These are phyloP conservation scores for Encephalitozoon intestinalis DNA, from an alignment of 371 early-diverging fungal genomes.

Conservation along the genomic window DNA sequence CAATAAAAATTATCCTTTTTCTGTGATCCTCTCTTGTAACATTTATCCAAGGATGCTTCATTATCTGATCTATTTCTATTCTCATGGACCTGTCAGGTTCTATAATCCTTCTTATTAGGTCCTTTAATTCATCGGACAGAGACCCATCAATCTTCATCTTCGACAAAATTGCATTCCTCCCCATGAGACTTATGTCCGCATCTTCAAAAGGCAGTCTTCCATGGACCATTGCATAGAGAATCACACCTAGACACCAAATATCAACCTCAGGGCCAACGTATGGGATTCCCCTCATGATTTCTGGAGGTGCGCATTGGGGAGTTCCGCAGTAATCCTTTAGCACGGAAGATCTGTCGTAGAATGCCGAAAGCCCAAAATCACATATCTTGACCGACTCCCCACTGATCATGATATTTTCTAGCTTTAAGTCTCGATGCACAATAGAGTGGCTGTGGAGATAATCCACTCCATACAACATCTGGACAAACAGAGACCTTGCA, in stretches of 20 bases:
- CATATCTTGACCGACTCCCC: conserved; percentile 22
- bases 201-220: conserved; percentile 64
- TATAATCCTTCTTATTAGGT: conserved; percentile 65
- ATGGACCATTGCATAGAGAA: conserved; percentile 71
- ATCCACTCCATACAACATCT: conserved; percentile 25
- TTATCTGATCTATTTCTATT: conserved; percentile 68
- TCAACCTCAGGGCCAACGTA: conserved; percentile 71
- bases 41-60: conserved; percentile 69
- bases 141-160: conserved; percentile 58
- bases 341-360: conserved; percentile 65
- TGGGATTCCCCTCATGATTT: conserved; percentile 66
- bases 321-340: conserved; percentile 74
- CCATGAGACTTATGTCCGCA: conserved; percentile 61
- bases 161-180: conserved; percentile 63
- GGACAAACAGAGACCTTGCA: background rate
- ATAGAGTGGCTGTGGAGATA: conserved; percentile 28
- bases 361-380: conserved; percentile 63
- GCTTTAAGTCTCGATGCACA: conserved; percentile 39
- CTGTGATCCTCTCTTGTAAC: background rate
- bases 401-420: conserved; percentile 25
- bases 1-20: background rate
- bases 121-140: conserved; percentile 66
- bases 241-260: conserved; percentile 72
- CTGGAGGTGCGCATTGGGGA: conserved; percentile 92
- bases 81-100: background rate